phyloP scores from a whole-genome alignment of 768 basidiomycete species.

The Cubamyces sp. region DNA sequence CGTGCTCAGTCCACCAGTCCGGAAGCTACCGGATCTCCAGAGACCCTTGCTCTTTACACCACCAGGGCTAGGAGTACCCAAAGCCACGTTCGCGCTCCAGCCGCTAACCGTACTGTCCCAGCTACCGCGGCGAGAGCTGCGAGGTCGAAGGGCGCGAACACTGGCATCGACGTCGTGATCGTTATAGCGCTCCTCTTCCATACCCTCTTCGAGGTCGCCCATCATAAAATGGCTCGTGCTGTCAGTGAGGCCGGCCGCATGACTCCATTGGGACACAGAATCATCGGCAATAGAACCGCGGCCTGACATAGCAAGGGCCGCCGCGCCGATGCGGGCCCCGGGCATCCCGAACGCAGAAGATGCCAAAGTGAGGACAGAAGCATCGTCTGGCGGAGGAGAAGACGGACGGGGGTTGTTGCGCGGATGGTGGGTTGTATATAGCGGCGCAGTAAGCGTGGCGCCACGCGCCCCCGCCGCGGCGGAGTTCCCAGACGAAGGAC shows the following conservation, averaged over 20 bases:
- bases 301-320: constrained; percentile 29
- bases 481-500: constrained; percentile 42
- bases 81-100: constrained; percentile 75
- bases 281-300: constrained; percentile 48
- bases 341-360: constrained; percentile 88
- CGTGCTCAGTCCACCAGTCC: constrained; percentile 55
- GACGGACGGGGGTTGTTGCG: constrained; percentile 94
- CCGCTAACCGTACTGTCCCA: constrained; percentile 91
- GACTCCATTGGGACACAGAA: constrained; percentile 73
- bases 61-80: constrained; percentile 31
- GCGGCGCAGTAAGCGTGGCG: constrained; percentile 73
- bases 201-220: constrained; percentile 44
- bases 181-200: constrained; percentile 51
- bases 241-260: constrained; percentile 45
- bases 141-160: constrained; percentile 84
- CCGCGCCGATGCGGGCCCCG: constrained; percentile 51
- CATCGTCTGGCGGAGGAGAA: constrained; percentile 89
- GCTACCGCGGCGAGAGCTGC: constrained; percentile 85
- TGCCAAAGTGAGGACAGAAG: constrained; percentile 89
- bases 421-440: constrained; percentile 91
- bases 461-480: constrained; percentile 28
- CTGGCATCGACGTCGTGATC: constrained; percentile 82
- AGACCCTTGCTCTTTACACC: constrained; percentile 54
- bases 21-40: constrained; percentile 63
- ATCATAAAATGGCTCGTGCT: constrained; percentile 69